These are phyloP conservation scores for Orbilia javanica DNA, from an alignment of 2,329 filamentous ascomycete species.

Conservation along the genomic window DNA sequence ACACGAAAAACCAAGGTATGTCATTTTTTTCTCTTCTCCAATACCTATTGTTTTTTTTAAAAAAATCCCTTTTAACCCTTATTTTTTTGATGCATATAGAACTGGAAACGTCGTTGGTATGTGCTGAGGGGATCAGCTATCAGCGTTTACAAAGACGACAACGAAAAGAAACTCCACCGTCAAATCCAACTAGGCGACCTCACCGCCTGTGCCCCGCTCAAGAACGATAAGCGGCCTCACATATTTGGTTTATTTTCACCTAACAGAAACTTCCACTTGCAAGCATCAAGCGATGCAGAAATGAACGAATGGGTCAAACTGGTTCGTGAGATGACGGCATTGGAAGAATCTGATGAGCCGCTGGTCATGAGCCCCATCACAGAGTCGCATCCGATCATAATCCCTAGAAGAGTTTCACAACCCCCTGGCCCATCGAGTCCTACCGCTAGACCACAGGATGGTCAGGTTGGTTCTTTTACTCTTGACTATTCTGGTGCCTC, in stretches of 20 bases:
- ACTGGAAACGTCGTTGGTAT: slow-evolving; percentile 90
- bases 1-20: slow-evolving; percentile 91
- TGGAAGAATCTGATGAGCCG: slow-evolving; percentile 89
- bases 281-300: slow-evolving; percentile 79
- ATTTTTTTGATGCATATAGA: slow-evolving; percentile 71
- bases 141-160: slow-evolving; percentile 91
- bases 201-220: slow-evolving; percentile 88
- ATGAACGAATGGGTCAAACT: slow-evolving; percentile 87
- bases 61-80: slow-evolving; percentile 44
- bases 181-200: slow-evolving; percentile 90
- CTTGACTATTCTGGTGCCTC: slow-evolving; percentile 75
- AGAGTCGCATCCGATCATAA: slow-evolving; percentile 49
- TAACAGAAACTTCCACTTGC: slow-evolving; percentile 89
- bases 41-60: slow-evolving; percentile 28
- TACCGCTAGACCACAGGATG: slow-evolving; percentile 56
- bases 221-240: slow-evolving; percentile 86
- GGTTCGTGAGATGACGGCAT: slow-evolving; percentile 82
- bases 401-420: slow-evolving; percentile 37
- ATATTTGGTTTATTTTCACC: slow-evolving; percentile 94
- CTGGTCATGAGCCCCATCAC: slow-evolving; percentile 76
- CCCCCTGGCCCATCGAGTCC: slow-evolving; percentile 46
- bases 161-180: slow-evolving; percentile 88
- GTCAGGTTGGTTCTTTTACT: slow-evolving; percentile 73
- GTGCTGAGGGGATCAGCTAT: slow-evolving; percentile 91
- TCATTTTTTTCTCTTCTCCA: neutral